A percentile compares a stretch with the other conserved stretches of the same genome.
Evolutionary conservation across 139 green algal species (phyloP).

Genomic region (Limnomonas spitsbergensis): DNA sequence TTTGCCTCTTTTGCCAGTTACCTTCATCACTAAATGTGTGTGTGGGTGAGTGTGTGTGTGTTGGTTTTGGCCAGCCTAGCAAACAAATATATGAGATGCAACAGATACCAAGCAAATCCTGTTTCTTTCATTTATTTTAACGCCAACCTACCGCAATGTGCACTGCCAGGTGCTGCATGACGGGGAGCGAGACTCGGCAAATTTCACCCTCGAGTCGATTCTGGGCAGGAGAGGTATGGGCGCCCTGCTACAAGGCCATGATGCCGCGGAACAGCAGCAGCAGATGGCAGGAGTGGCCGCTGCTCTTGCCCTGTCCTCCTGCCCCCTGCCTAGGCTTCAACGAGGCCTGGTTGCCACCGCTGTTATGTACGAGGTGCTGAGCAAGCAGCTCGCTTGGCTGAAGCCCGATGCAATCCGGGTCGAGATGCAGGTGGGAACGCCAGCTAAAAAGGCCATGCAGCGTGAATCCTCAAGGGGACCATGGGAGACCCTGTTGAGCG

Average conservation of each 20-base stretch:
- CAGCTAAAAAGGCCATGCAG: not conserved
- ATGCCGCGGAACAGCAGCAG: not conserved
- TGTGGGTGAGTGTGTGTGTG: too few relatives aligned
- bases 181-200: not conserved
- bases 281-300: not conserved
- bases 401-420: not conserved
- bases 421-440: not conserved
- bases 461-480: not conserved
- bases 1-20: not conserved
- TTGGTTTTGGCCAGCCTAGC: not conserved
- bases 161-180: not conserved
- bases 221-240: not conserved
- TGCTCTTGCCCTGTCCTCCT: not conserved
- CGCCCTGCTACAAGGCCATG: not conserved
- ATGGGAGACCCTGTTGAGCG: not conserved
- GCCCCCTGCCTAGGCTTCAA: not conserved
- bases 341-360: not conserved
- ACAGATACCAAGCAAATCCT: not conserved
- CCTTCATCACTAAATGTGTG: too few relatives aligned
- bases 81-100: not conserved
- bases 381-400: not conserved
- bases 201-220: not conserved
- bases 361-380: not conserved
- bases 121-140: not conserved
- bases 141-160: not conserved